Evolutionary conservation across 2,329 filamentous ascomycete genomes (phyloP).

Genomic region (Thielaviopsis cerberus): DNA sequence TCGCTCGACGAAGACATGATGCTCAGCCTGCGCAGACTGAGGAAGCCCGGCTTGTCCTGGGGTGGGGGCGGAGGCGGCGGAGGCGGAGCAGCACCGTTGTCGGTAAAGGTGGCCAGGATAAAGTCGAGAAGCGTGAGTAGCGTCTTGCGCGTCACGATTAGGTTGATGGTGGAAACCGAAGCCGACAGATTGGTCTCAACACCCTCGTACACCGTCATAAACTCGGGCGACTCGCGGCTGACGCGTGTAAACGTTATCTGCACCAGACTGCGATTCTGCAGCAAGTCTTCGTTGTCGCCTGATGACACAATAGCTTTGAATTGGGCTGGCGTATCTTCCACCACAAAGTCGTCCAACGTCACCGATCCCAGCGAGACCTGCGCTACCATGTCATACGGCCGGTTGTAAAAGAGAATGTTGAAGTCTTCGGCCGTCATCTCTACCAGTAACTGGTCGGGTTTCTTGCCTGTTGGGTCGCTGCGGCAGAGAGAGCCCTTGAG

Average conservation of each 20-base stretch:
- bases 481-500: constrained; percentile 83
- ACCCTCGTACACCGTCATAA: constrained; percentile 77
- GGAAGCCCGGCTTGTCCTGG: not conserved
- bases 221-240: constrained; percentile 80
- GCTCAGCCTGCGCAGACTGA: constrained; percentile 7
- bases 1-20: constrained; percentile 9
- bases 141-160: constrained; percentile 85
- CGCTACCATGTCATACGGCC: constrained; percentile 81
- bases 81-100: constrained; percentile 23
- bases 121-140: constrained; percentile 86
- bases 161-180: constrained; percentile 82
- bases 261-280: constrained; percentile 64
- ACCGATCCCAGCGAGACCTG: constrained; percentile 76
- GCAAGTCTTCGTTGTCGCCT: constrained; percentile 49
- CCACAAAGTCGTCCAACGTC: constrained; percentile 71
- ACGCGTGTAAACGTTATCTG: constrained; percentile 78
- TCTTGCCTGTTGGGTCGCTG: constrained; percentile 59
- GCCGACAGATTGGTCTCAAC: constrained; percentile 87
- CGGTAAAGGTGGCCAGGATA: constrained; percentile 75
- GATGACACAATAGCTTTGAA: constrained; percentile 98
- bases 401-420: constrained; percentile 67
- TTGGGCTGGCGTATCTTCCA: constrained; percentile 70
- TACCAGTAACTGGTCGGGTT: constrained; percentile 65
- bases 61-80: not conserved
- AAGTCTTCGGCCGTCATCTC: constrained; percentile 85